Percentiles rank a stretch among this genome's conserved stretches.
These are phyloP conservation scores for Pyronema omphalodes DNA, from an alignment of 495 filamentous ascomycete genomes.

Conservation along the genomic window DNA sequence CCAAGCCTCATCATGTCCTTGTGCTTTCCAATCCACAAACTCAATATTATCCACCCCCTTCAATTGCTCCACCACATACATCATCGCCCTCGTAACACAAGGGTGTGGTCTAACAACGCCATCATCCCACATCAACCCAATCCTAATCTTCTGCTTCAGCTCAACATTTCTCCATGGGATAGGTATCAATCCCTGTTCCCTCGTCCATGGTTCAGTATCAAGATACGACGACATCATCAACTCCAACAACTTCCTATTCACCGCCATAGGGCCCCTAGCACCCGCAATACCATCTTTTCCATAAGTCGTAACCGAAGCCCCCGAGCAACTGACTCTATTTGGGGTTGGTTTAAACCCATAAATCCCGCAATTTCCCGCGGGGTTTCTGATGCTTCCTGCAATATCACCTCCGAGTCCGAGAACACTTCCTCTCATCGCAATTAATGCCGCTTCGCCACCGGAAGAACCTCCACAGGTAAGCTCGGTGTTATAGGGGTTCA, in stretches of 20 bases:
- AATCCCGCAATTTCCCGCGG: slow-evolving; percentile 44
- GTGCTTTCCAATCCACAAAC: neutral
- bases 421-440: slow-evolving; percentile 38
- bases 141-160: slow-evolving; percentile 26
- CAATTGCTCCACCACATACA: neutral
- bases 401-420: slow-evolving; percentile 55
- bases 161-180: slow-evolving; percentile 23
- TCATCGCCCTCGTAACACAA: slow-evolving; percentile 30
- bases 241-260: slow-evolving; percentile 6
- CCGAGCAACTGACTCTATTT: slow-evolving; percentile 38
- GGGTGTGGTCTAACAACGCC: slow-evolving; percentile 38
- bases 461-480: slow-evolving; percentile 45
- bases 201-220: slow-evolving; percentile 26
- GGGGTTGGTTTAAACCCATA: slow-evolving; percentile 47
- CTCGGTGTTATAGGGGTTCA: slow-evolving; percentile 38
- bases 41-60: neutral
- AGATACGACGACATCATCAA: slow-evolving; percentile 25
- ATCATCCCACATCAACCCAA: slow-evolving; percentile 37
- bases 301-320: slow-evolving; percentile 12
- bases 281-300: neutral
- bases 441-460: slow-evolving; percentile 48
- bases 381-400: slow-evolving; percentile 46
- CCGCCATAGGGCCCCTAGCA: neutral
- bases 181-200: slow-evolving; percentile 28
- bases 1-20: neutral